Percentiles rank a stretch among this genome's conserved stretches.
phyloP scores from a whole-genome alignment of 116 monocot genomes.

The Posidonia oceanica region DNA sequence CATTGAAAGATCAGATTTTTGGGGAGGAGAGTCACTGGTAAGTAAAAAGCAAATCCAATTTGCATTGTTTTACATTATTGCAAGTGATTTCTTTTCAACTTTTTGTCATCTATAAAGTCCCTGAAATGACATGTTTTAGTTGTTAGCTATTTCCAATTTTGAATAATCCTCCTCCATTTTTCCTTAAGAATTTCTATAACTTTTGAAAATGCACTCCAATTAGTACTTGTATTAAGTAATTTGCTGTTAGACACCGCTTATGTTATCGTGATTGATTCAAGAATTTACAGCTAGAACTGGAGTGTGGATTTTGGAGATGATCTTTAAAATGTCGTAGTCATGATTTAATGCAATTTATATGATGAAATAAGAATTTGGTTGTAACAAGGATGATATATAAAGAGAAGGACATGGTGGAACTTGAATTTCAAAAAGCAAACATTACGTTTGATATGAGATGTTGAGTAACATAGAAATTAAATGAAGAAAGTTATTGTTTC shows the following conservation, averaged over 20 bases:
- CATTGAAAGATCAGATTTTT: conserved; percentile 68
- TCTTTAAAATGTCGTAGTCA: not conserved
- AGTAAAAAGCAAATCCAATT: not conserved
- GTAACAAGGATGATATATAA: too few relatives aligned
- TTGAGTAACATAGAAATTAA: too few relatives aligned
- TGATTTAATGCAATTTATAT: not conserved
- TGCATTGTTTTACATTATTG: too few relatives aligned
- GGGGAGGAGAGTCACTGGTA: conserved; percentile 98
- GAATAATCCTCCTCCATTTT: not conserved
- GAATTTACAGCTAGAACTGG: not conserved
- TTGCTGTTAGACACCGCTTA: not conserved
- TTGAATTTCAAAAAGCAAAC: too few relatives aligned
- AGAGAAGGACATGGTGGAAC: too few relatives aligned
- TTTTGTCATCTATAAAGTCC: not conserved
- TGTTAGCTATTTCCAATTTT: not conserved
- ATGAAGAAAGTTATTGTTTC: too few relatives aligned
- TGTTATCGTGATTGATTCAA: not conserved
- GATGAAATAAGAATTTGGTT: too few relatives aligned
- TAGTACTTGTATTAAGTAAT: not conserved
- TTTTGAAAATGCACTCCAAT: not conserved
- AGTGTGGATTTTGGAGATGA: not conserved
- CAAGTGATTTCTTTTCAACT: not conserved
- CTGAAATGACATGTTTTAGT: not conserved
- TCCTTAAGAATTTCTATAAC: not conserved
- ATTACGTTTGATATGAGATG: too few relatives aligned